These are phyloP conservation scores for Mycena rosella DNA, from an alignment of 768 basidiomycete species.

Conservation along the genomic window DNA sequence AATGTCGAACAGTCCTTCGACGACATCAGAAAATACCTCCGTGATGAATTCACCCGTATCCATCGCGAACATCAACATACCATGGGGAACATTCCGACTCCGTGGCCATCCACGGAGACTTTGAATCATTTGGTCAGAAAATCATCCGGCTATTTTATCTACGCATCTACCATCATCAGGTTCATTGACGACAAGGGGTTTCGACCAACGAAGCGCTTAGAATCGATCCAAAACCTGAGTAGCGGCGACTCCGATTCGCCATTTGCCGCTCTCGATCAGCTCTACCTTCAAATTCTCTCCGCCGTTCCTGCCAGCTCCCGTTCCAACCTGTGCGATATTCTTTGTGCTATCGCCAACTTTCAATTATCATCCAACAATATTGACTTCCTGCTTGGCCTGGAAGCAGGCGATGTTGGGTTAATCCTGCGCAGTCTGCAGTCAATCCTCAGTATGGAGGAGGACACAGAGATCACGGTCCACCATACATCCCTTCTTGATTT, in stretches of 20 bases:
- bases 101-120: neutral
- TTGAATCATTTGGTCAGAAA: neutral
- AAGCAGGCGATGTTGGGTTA: no score
- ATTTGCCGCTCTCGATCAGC: neutral
- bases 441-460: no score
- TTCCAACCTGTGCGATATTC: no score
- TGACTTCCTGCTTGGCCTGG: no score
- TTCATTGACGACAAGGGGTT: neutral
- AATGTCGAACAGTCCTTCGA: neutral
- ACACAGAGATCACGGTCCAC: no score
- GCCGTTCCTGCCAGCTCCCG: no score
- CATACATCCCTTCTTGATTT: no score
- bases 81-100: neutral
- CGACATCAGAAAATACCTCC: neutral
- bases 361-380: no score
- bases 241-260: neutral
- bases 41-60: neutral
- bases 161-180: neutral
- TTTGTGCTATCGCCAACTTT: no score
- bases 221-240: neutral
- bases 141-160: slow-evolving; percentile 4
- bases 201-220: neutral
- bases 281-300: no score
- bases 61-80: neutral
- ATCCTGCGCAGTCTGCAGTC: no score